These are phyloP conservation scores for Leptosphaerulina australis DNA, from an alignment of 2,329 filamentous ascomycete genomes.

Conservation along the genomic window DNA sequence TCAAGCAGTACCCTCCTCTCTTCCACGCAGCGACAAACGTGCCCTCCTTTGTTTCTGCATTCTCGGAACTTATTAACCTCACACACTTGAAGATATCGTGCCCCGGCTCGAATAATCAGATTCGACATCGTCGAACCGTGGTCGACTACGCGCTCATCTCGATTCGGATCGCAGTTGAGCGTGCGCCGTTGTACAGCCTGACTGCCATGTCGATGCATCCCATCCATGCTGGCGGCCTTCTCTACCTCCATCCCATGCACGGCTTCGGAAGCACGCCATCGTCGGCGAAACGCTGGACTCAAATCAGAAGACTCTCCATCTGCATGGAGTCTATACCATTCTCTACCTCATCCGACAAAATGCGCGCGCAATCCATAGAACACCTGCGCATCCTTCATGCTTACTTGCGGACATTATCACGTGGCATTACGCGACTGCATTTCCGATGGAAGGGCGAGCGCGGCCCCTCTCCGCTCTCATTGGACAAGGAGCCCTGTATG, in stretches of 20 bases:
- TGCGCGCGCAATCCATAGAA: constrained; percentile 69
- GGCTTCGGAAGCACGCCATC: constrained; percentile 77
- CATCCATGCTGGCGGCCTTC: constrained; percentile 75
- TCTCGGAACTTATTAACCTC: constrained; percentile 71
- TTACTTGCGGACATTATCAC: constrained; percentile 74
- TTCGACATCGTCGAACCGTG: constrained; percentile 75
- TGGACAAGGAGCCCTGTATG: constrained; percentile 74
- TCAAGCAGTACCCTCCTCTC: constrained; percentile 84
- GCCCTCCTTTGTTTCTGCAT: constrained; percentile 77
- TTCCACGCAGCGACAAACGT: constrained; percentile 92
- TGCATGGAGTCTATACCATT: constrained; percentile 72
- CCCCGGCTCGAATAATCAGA: constrained; percentile 68
- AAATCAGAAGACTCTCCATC: constrained; percentile 76
- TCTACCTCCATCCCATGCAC: constrained; percentile 75
- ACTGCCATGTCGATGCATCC: constrained; percentile 72
- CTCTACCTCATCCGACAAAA: constrained; percentile 58
- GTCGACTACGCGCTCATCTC: constrained; percentile 92
- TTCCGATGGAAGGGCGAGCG: constrained; percentile 78
- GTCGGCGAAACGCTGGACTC: constrained; percentile 74
- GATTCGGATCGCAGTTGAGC: constrained; percentile 80
- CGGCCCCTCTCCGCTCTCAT: constrained; percentile 74
- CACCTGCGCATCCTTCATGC: constrained; percentile 71
- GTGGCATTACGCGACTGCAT: constrained; percentile 69
- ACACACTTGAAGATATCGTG: constrained; percentile 77
- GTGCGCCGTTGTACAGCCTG: constrained; percentile 69